Base-by-base conservation (phyloP, 1,139 yeast genomes). In the Pichia cactophila region DNA sequence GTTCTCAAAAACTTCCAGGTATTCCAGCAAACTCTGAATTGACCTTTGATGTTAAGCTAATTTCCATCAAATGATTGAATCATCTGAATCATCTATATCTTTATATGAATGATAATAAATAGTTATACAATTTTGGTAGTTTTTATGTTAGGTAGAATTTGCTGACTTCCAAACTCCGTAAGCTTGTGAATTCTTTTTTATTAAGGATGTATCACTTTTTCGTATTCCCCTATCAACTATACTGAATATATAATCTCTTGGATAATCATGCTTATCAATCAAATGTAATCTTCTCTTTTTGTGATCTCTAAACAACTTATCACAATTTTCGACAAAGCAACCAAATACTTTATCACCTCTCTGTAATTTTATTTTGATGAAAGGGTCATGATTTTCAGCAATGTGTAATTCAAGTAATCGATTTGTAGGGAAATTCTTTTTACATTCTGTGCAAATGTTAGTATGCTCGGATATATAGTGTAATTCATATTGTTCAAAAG, bases 1-100 rank as follows among this genome's bases (percentile, higher is more conserved):
- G 98, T 57, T 85, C 86, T 65, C 86, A 87, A 75, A 80, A 86
- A 56, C 77, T 92, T 59, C 97, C 98, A 62, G 98, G 97, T 56
- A 87, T 92, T 62, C 98, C 98, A 64, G 86, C 96, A 62, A 90
- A 90, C 81, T 86, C 96, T 54, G 96, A 88, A 72, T 80, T 92
- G 69, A 87, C 95, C 53, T 92, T 92, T 64, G 98, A 92, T 69
- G 95, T 92, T 65, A 92, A 90, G 75, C 80, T 92, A 65, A 92
- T 92, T 59, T 81, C 90, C 56, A 77, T 90, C 68, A 89, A 89
- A 79, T 90, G 83, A 65, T 9, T 5, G 26, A 14, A 31, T 10
- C 12, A 31, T 14, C 11, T 14, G 4, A 31, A 31, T n/a, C 3
- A 31, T 23, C 23, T 6, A 41, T 9, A 23, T 16, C 45, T 38